Conservation (phyloP, 495 filamentous ascomycete genomes). For the Annulohypoxylon stygium region DNA sequence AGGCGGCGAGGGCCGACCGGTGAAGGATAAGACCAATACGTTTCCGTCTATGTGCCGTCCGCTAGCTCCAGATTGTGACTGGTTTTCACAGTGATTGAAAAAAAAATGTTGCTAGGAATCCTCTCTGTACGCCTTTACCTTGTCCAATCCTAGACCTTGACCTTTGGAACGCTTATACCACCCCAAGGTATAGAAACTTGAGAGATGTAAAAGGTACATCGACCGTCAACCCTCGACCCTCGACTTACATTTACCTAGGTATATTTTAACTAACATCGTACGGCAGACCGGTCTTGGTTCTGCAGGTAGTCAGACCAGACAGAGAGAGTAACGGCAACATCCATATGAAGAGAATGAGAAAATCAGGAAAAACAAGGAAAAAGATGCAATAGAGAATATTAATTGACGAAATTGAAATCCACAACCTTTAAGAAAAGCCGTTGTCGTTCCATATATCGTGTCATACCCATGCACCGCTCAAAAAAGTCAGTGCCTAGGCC, state of each 20-base stretch:
- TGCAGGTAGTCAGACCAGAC: slow-evolving; percentile 44
- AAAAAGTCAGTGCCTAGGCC: slow-evolving; percentile 34
- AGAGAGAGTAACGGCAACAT: slow-evolving; percentile 18
- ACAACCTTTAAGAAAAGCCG: slow-evolving; percentile 19
- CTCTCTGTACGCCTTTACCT: slow-evolving; percentile 44
- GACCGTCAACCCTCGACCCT: not conserved
- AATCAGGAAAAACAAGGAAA: slow-evolving; percentile 18
- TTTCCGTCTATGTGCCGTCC: slow-evolving; percentile 43
- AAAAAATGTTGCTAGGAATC: slow-evolving; percentile 24
- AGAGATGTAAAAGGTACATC: slow-evolving; percentile 40
- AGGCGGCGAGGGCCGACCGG: slow-evolving; percentile 46
- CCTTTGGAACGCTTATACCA: slow-evolving; percentile 30
- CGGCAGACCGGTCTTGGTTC: slow-evolving; percentile 41
- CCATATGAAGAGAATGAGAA: slow-evolving; percentile 7
- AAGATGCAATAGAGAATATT: slow-evolving; percentile 16
- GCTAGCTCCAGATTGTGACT: slow-evolving; percentile 45
- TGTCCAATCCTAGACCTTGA: slow-evolving; percentile 45
- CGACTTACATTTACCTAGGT: slow-evolving; percentile 15
- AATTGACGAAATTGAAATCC: slow-evolving; percentile 36
- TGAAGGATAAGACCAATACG: slow-evolving; percentile 47
- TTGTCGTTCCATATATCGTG: slow-evolving; percentile 47
- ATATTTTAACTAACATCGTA: slow-evolving; percentile 27
- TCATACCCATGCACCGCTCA: slow-evolving; percentile 36
- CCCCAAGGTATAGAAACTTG: slow-evolving; percentile 30
- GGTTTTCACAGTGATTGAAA: slow-evolving; percentile 19